Conservation (phyloP, 495 filamentous ascomycete genomes). For the Tuber calosporum region DNA sequence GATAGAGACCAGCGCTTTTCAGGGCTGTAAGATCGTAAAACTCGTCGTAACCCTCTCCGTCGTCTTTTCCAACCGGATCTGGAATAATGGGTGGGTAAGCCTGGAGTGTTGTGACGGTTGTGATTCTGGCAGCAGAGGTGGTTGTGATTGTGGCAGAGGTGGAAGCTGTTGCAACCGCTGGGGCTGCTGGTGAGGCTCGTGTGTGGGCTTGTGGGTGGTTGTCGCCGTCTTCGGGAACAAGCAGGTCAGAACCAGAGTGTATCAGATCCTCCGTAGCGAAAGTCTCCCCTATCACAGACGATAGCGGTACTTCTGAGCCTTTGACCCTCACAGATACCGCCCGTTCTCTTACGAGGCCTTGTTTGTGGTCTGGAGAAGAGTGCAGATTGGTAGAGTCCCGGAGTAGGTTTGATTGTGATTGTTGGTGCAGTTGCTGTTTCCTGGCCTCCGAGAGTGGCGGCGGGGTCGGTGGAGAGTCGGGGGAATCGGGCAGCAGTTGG, state of each 20-base stretch:
- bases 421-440: neutral
- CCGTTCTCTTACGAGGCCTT: neutral
- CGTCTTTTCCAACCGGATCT: slow-evolving; percentile 8
- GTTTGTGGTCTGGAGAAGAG: neutral
- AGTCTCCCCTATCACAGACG: neutral
- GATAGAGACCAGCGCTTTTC: slow-evolving; percentile 18
- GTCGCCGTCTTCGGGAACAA: slow-evolving; percentile 3
- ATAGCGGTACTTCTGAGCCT: neutral
- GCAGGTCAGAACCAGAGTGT: slow-evolving; percentile 1
- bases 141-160: neutral
- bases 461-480: slow-evolving; percentile 16
- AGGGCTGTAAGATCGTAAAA: slow-evolving; percentile 24
- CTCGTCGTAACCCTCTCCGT: slow-evolving; percentile 23
- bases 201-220: neutral
- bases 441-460: slow-evolving; percentile 16
- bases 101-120: slow-evolving; percentile 7
- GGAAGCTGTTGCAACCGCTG: slow-evolving; percentile 8
- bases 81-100: neutral
- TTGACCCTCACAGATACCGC: neutral
- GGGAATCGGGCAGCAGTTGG: slow-evolving; percentile 30
- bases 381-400: neutral
- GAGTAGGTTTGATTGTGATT: neutral
- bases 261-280: neutral
- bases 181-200: neutral
- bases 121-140: neutral